Conservation (phyloP, 2,329 filamentous ascomycete species). For the Polychaeton citri region DNA sequence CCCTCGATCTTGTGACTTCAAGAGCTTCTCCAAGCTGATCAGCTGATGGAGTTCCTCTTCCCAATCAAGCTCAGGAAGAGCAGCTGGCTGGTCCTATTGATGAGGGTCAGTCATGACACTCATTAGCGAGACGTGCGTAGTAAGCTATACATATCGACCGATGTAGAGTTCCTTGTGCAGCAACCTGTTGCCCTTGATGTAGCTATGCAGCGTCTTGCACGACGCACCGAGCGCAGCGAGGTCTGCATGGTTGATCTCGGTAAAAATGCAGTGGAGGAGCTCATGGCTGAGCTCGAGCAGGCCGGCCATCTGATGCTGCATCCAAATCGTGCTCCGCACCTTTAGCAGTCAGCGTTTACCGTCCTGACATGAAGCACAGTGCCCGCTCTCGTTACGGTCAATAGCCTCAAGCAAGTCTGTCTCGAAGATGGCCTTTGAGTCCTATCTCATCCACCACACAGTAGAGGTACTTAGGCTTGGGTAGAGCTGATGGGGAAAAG, state of each 20-base stretch:
- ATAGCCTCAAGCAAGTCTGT: no score
- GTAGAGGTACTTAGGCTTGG: no score
- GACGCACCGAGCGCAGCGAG: constrained; percentile 39
- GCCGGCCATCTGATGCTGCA: constrained; percentile 19
- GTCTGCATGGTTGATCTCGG: constrained; percentile 42
- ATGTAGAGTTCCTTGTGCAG: constrained; percentile 53
- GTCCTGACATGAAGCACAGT: no score
- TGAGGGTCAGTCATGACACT: not conserved
- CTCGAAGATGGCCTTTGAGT: no score
- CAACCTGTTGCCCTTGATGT: constrained; percentile 43
- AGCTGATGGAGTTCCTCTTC: constrained; percentile 22
- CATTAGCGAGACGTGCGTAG: not conserved
- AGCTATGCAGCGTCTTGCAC: constrained; percentile 40
- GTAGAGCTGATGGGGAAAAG: no score
- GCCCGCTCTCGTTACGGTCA: no score
- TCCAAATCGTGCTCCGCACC: no score
- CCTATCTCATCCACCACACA: no score
- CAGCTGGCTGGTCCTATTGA: constrained; percentile 6
- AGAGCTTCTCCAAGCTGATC: constrained; percentile 30
- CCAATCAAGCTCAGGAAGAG: constrained; percentile 23
- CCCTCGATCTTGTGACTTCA: constrained; percentile 27
- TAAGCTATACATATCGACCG: constrained; percentile 18
- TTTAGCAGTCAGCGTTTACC: no score
- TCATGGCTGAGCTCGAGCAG: constrained; percentile 44
- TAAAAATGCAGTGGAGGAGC: constrained; percentile 49